These are phyloP conservation scores for Pseudoperonospora humuli DNA, from an alignment of 352 stramenopile genomes.

Conservation along the genomic window DNA sequence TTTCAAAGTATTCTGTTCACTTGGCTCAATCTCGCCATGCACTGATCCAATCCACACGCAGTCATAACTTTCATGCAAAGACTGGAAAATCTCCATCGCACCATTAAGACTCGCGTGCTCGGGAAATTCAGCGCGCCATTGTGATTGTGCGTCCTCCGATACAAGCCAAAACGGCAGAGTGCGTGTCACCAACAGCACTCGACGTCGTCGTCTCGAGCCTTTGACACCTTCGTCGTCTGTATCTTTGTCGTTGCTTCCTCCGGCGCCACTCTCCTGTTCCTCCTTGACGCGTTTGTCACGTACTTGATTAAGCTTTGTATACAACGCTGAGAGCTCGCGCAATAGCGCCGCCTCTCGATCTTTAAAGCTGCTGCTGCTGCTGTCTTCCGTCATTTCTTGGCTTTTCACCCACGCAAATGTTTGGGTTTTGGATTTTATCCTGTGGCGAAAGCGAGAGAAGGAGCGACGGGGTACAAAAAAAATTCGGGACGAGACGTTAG, in stretches of 20 bases:
- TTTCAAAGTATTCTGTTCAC: slow-evolving; percentile 73
- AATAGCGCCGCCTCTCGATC: slow-evolving; percentile 64
- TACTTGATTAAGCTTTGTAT: slow-evolving; percentile 79
- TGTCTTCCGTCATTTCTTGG: slow-evolving; percentile 6
- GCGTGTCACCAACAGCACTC: slow-evolving; percentile 69
- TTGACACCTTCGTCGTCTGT: slow-evolving; percentile 23
- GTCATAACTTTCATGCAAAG: slow-evolving; percentile 70
- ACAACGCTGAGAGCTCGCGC: slow-evolving; percentile 60
- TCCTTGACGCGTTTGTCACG: slow-evolving; percentile 68
- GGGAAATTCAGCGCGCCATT: slow-evolving; percentile 76
- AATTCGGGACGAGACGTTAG: slow-evolving; percentile 18
- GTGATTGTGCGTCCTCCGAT: slow-evolving; percentile 68
- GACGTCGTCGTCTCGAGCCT: slow-evolving; percentile 34
- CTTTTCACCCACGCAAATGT: too few relatives aligned
- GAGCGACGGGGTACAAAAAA: slow-evolving; percentile 19
- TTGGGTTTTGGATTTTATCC: not conserved
- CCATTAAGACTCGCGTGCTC: slow-evolving; percentile 64
- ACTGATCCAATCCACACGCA: slow-evolving; percentile 82
- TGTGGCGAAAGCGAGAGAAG: slow-evolving; percentile 6
- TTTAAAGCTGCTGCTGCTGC: slow-evolving; percentile 38
- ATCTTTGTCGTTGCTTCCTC: slow-evolving; percentile 13
- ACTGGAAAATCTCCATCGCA: slow-evolving; percentile 72
- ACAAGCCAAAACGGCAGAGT: slow-evolving; percentile 72
- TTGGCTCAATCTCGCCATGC: slow-evolving; percentile 70
- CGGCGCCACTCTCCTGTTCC: slow-evolving; percentile 41